Percentiles rank a stretch among this genome's conserved stretches.
These are phyloP conservation scores for Suillus lakei DNA, from an alignment of 768 basidiomycete genomes.

Conservation along the genomic window DNA sequence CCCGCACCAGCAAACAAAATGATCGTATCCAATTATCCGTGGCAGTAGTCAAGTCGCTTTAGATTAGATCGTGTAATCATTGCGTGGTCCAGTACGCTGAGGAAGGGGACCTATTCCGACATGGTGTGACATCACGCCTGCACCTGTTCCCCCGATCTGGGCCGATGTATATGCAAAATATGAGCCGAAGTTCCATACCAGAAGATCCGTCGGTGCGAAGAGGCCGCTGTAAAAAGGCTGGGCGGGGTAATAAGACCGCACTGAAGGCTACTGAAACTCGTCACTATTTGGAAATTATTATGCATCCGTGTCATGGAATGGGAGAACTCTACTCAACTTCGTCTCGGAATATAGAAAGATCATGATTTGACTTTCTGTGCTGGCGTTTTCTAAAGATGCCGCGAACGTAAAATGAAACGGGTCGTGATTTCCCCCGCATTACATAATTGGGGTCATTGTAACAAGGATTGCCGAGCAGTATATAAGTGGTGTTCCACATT, in stretches of 20 bases:
- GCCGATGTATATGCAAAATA: background rate
- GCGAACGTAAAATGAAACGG: background rate
- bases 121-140: slow-evolving; percentile 3
- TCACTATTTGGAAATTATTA: background rate
- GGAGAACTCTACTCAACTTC: background rate
- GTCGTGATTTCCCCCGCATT: slow-evolving; percentile 6
- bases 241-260: slow-evolving; percentile 1
- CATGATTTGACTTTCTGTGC: background rate
- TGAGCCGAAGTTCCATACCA: background rate
- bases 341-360: background rate
- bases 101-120: background rate
- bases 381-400: background rate
- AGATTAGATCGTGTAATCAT: background rate
- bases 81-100: background rate
- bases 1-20: slow-evolving; percentile 5
- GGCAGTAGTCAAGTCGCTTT: background rate
- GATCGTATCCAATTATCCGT: slow-evolving; percentile 1
- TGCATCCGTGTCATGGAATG: background rate
- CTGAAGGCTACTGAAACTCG: background rate
- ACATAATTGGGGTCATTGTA: slow-evolving; percentile 6
- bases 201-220: background rate
- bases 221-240: background rate
- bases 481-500: background rate
- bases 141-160: background rate
- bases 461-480: background rate